These are phyloP conservation scores for Penstemon eatonii DNA, from an alignment of 257 asterid genomes.

Conservation along the genomic window DNA sequence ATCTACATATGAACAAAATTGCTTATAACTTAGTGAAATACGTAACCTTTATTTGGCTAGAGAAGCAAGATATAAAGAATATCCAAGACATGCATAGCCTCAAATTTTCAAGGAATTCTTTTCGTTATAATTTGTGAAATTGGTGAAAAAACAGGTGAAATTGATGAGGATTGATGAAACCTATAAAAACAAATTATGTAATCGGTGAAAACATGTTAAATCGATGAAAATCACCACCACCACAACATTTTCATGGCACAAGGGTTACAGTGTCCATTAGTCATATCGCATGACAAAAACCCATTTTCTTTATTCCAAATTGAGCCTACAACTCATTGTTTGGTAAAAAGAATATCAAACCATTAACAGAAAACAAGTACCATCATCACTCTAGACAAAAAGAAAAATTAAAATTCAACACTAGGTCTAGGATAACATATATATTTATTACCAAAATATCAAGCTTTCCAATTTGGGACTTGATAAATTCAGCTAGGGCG, in stretches of 20 bases:
- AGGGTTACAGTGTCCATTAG: too few species aligned
- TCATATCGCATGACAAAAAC: too few species aligned
- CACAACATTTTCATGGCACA: too few species aligned
- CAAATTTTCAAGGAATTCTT: background rate
- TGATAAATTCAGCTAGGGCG: slow-evolving; percentile 37
- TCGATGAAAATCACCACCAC: too few species aligned
- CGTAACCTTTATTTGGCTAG: too few species aligned
- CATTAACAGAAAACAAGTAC: background rate
- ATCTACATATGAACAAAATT: background rate
- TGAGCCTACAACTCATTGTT: background rate
- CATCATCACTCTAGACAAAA: background rate
- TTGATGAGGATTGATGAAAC: too few species aligned
- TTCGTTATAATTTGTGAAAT: too few species aligned
- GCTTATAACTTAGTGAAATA: too few species aligned
- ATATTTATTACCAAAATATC: slow-evolving; percentile 42
- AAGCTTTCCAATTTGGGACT: slow-evolving; percentile 42
- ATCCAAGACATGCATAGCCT: background rate
- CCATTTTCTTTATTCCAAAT: background rate
- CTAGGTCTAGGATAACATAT: too few species aligned
- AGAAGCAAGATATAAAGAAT: background rate
- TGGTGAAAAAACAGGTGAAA: too few species aligned
- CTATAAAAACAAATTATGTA: too few species aligned
- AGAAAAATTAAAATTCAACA: background rate
- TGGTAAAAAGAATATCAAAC: background rate
- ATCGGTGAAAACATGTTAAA: too few species aligned